These are phyloP conservation scores for Sphaerulina vaccinii DNA, from an alignment of 2,329 filamentous ascomycete species.

Conservation along the genomic window DNA sequence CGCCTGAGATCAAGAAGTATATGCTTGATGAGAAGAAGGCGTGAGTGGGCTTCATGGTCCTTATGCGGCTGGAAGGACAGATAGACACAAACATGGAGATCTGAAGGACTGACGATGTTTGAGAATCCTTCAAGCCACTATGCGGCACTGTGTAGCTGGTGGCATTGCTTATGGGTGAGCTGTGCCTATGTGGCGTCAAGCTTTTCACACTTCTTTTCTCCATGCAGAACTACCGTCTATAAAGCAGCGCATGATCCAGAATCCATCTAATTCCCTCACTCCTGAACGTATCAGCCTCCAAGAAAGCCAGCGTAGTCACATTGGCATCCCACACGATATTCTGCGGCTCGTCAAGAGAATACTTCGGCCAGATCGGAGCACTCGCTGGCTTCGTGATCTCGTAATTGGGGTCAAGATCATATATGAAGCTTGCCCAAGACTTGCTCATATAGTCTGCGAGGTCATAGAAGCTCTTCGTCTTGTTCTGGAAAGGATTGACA, in stretches of 20 bases:
- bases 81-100: too few relatives aligned
- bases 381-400: constrained; percentile 4
- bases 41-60: too few relatives aligned
- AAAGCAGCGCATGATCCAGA: constrained; percentile 31
- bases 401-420: constrained; percentile 42
- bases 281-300: constrained; percentile 47
- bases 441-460: constrained; percentile 46
- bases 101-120: too few relatives aligned
- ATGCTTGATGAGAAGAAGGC: too few relatives aligned
- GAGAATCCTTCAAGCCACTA: too few relatives aligned
- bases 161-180: too few relatives aligned
- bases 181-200: too few relatives aligned
- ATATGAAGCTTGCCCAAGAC: constrained; percentile 48
- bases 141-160: too few relatives aligned
- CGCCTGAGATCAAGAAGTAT: constrained; percentile 7
- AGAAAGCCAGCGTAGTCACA: constrained; percentile 33
- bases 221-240: constrained; percentile 20
- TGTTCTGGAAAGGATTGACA: constrained; percentile 38
- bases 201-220: too few relatives aligned
- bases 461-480: constrained; percentile 39
- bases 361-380: constrained; percentile 42
- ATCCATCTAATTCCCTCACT: constrained; percentile 48
- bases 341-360: constrained; percentile 37
- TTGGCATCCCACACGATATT: constrained; percentile 52
- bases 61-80: too few relatives aligned